phyloP scores from a whole-genome alignment of 176 grass and related monocot species.

The Microstegium vimineum region DNA sequence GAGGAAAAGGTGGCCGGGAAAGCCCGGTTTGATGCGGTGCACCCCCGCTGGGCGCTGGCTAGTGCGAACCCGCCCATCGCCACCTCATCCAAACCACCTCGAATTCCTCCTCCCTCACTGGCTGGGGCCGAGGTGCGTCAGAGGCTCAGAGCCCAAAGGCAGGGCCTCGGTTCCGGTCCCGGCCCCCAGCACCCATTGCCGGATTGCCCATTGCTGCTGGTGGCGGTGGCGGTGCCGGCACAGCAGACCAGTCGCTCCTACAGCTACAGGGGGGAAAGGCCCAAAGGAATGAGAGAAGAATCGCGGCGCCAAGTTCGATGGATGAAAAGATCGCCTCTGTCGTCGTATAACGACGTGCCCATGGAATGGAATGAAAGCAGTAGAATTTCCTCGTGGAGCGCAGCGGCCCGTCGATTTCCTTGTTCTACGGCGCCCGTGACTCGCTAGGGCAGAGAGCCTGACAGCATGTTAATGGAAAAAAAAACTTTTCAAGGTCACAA shows the following conservation, averaged over 20 bases:
- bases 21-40: not conserved
- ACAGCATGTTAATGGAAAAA: not conserved
- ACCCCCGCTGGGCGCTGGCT: not conserved
- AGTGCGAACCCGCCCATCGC: not conserved
- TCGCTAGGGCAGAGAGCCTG: not conserved
- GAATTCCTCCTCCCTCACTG: not conserved
- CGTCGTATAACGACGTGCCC: not conserved
- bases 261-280: too few species aligned
- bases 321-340: not conserved
- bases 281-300: not conserved
- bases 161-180: too few species aligned
- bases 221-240: not conserved
- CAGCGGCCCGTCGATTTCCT: not conserved
- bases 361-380: not conserved
- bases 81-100: not conserved
- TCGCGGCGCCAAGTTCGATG: not conserved
- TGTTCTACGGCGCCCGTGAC: constrained; percentile 9
- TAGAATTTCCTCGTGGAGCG: constrained; percentile 13
- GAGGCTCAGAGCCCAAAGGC: not conserved
- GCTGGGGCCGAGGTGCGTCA: not conserved
- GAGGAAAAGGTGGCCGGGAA: constrained; percentile 2
- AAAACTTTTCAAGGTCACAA: not conserved
- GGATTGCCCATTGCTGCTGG: not conserved
- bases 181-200: too few species aligned
- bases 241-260: too few species aligned